Evolutionary conservation across 257 asterid genomes (phyloP).

Genomic region (Fraxinus cuspidata): DNA sequence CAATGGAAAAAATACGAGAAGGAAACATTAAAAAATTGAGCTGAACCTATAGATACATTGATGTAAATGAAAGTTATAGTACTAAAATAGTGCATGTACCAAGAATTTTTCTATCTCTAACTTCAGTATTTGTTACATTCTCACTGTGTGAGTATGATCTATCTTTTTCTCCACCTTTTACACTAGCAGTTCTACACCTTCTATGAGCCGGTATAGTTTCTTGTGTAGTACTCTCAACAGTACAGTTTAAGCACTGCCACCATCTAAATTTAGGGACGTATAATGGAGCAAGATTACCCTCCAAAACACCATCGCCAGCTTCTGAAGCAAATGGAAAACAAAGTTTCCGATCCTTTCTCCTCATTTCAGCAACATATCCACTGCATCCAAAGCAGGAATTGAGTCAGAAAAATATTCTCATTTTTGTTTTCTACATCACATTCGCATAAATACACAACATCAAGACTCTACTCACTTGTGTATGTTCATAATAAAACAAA

Average conservation of each 20-base stretch:
- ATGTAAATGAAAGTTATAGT: not conserved
- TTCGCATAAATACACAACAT: slow-evolving; percentile 4
- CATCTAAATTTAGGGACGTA: slow-evolving; percentile 55
- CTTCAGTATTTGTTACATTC: slow-evolving; percentile 29
- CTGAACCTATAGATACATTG: not conserved
- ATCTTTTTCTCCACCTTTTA: slow-evolving; percentile 15
- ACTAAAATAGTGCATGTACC: not conserved
- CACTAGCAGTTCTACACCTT: slow-evolving; percentile 28
- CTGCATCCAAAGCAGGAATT: slow-evolving; percentile 45
- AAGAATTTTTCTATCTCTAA: not conserved
- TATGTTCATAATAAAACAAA: not conserved
- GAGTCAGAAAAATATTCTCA: not conserved
- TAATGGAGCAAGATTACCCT: slow-evolving; percentile 48
- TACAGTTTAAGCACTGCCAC: slow-evolving; percentile 67
- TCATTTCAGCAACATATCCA: slow-evolving; percentile 63
- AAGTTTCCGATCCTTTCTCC: slow-evolving; percentile 42
- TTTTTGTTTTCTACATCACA: not conserved
- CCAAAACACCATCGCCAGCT: slow-evolving; percentile 24
- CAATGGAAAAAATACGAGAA: slow-evolving; percentile 3
- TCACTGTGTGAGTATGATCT: slow-evolving; percentile 17
- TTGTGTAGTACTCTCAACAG: slow-evolving; percentile 24
- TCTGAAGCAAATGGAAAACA: slow-evolving; percentile 49
- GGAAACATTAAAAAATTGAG: not conserved
- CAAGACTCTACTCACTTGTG: not conserved
- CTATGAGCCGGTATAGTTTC: slow-evolving; percentile 15